phyloP scores from a whole-genome alignment of 1,284 basidiomycete genomes.

The Ustilago nuda region DNA sequence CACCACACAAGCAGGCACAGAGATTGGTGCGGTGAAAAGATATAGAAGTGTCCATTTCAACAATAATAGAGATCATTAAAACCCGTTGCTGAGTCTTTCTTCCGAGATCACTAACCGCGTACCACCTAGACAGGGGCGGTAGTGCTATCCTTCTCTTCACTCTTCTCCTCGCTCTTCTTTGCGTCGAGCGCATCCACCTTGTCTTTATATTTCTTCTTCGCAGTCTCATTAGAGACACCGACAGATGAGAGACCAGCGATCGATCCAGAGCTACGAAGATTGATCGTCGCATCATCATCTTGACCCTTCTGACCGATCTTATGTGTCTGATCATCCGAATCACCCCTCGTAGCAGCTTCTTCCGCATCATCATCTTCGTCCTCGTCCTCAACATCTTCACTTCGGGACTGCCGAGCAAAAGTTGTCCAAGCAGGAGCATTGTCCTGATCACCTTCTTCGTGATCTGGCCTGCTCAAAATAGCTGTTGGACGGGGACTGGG shows the following conservation, averaged over 20 bases:
- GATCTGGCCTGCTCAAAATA: slow-evolving; percentile 39
- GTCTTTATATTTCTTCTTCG: neutral
- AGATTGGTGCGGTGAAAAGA: neutral
- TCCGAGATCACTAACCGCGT: neutral
- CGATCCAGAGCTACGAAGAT: slow-evolving; percentile 17
- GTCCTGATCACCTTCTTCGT: slow-evolving; percentile 35
- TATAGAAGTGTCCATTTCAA: slow-evolving; percentile 7
- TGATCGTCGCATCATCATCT: slow-evolving; percentile 42
- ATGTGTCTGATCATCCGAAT: slow-evolving; percentile 23
- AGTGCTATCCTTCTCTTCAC: neutral
- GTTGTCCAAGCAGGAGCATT: slow-evolving; percentile 30
- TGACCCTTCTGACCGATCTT: slow-evolving; percentile 13
- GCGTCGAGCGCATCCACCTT: neutral
- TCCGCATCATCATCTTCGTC: slow-evolving; percentile 21
- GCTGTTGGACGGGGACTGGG: slow-evolving; percentile 45
- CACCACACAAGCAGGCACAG: neutral
- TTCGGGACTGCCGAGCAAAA: slow-evolving; percentile 1
- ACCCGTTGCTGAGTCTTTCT: neutral
- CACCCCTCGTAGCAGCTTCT: slow-evolving; percentile 6
- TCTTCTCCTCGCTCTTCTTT: neutral
- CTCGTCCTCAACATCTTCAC: neutral
- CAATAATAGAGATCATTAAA: neutral
- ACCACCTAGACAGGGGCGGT: neutral
- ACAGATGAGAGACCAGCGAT: slow-evolving; percentile 8
- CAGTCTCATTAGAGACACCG: neutral